Evolutionary conservation across 2,329 filamentous ascomycete species (phyloP), one percentile per base, ranked within the genome.

Genomic region (Pseudodiploospora longispora): DNA sequence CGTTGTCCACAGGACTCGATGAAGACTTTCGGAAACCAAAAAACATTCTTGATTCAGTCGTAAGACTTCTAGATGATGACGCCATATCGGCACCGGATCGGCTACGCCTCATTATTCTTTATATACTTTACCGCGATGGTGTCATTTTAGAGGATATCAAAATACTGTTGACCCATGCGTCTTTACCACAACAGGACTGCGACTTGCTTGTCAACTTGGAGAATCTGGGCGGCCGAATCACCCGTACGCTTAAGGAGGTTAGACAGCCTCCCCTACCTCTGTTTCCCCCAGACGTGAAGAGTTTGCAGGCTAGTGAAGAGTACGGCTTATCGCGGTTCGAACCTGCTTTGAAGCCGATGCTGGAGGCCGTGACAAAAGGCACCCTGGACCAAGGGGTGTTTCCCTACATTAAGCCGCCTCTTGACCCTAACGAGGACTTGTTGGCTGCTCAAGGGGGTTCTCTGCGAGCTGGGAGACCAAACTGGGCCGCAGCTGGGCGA

Each of bases 1-100:
- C 82, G 29, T 74, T 98, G 52, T 86, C 90, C 7, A 97, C 93
- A 1, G 93, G 93, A 0, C 69, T 96, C 5, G 93, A 97, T 55
- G 91, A 97, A 65, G 90, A 96, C 58, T 85, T 84, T 58, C 83
- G 85, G 57, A 95, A 93, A 61, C 86, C 91, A 7, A 96, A 94
- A 66, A 88, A 94, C 56, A 68, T 95, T 40, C 80, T 90, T 29
- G 87, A 93, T 52, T 82, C 94, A 51, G 74, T 97, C 10, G 85
- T 94, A 30, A 82, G 87, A 19, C 74, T 95, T n/a, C 67, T 98
- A 8, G 93, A 97, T 59, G 88, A 96, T 55, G 83, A 88, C 10
- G 77, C 76, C 28, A 76, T 95, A 30, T 71, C 71, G 3, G 75
- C 77, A 8, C 67, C 80, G 5, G 91, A 97, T 59, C 81, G 93